Evolutionary conservation across 106 monocot genomes (phyloP).

Genomic region (Alisma plantagoaquatica): DNA sequence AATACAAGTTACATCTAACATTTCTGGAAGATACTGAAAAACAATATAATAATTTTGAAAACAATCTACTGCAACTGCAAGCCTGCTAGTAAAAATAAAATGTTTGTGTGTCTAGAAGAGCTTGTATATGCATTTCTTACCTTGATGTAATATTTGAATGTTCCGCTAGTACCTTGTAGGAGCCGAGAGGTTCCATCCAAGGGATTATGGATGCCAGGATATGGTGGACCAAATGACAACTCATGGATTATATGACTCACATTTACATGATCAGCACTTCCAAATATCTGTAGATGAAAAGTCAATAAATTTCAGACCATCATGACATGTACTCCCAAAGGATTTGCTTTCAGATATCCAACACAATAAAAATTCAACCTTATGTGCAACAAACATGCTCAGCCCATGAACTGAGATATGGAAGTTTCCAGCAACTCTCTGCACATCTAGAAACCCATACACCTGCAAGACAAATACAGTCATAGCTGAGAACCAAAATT

Average conservation of each 20-base stretch:
- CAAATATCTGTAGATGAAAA: conserved; percentile 62
- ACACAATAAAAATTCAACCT: conserved; percentile 44
- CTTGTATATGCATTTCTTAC: no score
- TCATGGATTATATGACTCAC: conserved; percentile 90
- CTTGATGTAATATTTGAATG: conserved; percentile 98
- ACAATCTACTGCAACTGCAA: no score
- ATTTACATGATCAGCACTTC: conserved; percentile 69
- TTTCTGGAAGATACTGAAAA: no score
- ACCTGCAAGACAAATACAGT: conserved; percentile 34
- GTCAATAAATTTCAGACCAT: conserved; percentile 1
- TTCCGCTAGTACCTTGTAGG: conserved; percentile 67
- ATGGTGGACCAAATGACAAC: conserved; percentile 90
- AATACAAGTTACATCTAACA: no score
- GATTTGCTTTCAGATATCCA: no score
- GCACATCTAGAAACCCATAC: conserved; percentile 91
- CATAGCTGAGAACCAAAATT: neutral
- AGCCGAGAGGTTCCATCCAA: conserved; percentile 79
- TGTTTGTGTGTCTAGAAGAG: no score
- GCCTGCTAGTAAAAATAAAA: no score
- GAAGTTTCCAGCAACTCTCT: conserved; percentile 97
- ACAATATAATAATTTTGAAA: no score
- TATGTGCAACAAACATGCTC: conserved; percentile 85
- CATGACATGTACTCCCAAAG: no score
- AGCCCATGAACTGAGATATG: conserved; percentile 94
- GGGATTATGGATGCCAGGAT: conserved; percentile 94